These are phyloP conservation scores for Dryas alaskensis DNA, from an alignment of 306 rosid species.

Conservation along the genomic window DNA sequence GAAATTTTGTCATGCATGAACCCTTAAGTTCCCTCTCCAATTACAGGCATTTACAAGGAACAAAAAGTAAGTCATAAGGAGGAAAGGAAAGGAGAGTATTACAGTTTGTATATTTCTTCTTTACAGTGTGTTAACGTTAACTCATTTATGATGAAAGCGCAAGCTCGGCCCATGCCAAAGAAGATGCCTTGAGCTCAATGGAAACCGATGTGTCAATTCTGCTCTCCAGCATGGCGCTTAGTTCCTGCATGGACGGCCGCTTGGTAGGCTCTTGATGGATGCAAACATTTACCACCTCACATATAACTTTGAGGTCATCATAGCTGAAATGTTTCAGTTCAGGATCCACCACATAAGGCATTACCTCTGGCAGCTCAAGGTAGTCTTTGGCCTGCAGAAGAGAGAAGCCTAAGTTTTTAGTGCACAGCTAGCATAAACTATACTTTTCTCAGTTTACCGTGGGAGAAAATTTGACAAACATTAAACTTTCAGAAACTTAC, in stretches of 20 bases:
- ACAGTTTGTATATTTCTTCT: conserved; percentile 44
- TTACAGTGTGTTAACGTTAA: conserved; percentile 56
- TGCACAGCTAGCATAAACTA: conserved; percentile 9
- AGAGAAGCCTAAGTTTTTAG: conserved; percentile 11
- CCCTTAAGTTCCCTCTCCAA: conserved; percentile 35
- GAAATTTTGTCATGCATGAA: conserved; percentile 35
- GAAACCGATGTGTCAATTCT: conserved; percentile 78
- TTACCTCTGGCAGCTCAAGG: conserved; percentile 69
- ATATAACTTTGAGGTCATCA: conserved; percentile 77
- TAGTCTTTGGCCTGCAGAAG: conserved; percentile 80
- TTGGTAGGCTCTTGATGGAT: conserved; percentile 53
- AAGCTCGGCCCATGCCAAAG: conserved; percentile 98
- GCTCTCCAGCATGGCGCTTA: conserved; percentile 70
- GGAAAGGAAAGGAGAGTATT: conserved; percentile 31
- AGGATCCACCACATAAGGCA: conserved; percentile 80
- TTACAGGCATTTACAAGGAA: conserved; percentile 62
- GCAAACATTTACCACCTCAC: conserved; percentile 77
- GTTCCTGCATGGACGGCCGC: conserved; percentile 63
- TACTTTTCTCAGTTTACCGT: not conserved
- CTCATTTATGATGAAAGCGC: conserved; percentile 65
- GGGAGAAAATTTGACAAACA: conserved; percentile 6
- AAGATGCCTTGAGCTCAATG: conserved; percentile 71
- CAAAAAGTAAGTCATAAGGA: conserved; percentile 22
- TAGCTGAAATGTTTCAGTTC: conserved; percentile 63
- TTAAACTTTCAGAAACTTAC: conserved; percentile 45